Evolutionary conservation across 345 rosid genomes (phyloP).

Genomic region (Gossypium raimondii): DNA sequence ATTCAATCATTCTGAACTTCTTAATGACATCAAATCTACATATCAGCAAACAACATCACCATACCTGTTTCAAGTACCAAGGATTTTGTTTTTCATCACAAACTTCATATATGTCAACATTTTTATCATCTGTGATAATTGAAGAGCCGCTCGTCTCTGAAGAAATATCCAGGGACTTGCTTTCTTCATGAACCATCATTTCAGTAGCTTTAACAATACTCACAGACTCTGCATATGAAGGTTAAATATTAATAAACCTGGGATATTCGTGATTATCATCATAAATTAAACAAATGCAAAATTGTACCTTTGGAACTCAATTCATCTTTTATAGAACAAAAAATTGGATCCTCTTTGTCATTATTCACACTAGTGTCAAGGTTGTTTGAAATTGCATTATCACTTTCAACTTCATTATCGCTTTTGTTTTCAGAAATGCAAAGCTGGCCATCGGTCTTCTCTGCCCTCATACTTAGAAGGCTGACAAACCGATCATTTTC

Average conservation of each 20-base stretch:
- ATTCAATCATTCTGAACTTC: background rate
- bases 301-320: conserved; percentile 45
- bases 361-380: conserved; percentile 22
- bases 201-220: conserved; percentile 31
- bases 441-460: conserved; percentile 25
- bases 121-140: conserved; percentile 23
- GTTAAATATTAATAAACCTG: background rate
- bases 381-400: conserved; percentile 24
- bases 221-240: conserved; percentile 29
- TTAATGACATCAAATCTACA: conserved; percentile 5
- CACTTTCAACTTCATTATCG: conserved; percentile 19
- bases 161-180: conserved; percentile 18
- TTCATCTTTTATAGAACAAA: conserved; percentile 21
- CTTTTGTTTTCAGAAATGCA: conserved; percentile 31
- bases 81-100: conserved; percentile 26
- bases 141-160: conserved; percentile 30
- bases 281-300: conserved; percentile 15
- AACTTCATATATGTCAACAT: conserved; percentile 28
- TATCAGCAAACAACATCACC: conserved; percentile 6
- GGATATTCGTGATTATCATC: conserved; percentile 8
- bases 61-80: conserved; percentile 39
- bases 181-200: conserved; percentile 31
- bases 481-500: conserved; percentile 38
- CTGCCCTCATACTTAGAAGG: conserved; percentile 25
- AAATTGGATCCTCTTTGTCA: conserved; percentile 29